These are phyloP conservation scores for Seminavis robusta DNA, from an alignment of 108 stramenopile genomes.

Conservation along the genomic window DNA sequence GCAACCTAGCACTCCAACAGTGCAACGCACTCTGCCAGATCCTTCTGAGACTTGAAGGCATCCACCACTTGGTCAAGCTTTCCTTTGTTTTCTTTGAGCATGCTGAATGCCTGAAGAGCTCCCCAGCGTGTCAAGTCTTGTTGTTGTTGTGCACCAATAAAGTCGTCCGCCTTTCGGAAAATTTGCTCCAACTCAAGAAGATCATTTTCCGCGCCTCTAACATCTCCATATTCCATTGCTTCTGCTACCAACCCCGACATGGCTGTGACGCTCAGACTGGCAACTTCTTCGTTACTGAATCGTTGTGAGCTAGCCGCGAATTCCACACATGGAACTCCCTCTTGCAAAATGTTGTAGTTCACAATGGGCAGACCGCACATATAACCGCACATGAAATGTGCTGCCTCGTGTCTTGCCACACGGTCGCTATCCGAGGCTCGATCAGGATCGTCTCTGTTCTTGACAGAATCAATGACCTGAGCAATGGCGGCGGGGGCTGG, in stretches of 20 bases:
- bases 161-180: slow-evolving; percentile 60
- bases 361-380: slow-evolving; percentile 77
- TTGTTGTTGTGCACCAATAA: slow-evolving; percentile 82
- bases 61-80: slow-evolving; percentile 61
- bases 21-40: slow-evolving; percentile 69
- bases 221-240: slow-evolving; percentile 59
- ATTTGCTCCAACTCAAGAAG: slow-evolving; percentile 65
- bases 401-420: slow-evolving; percentile 79
- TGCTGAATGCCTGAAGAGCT: slow-evolving; percentile 54
- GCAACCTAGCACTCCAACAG: slow-evolving; percentile 39
- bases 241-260: slow-evolving; percentile 83
- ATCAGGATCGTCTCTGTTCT: slow-evolving; percentile 34
- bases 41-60: slow-evolving; percentile 60
- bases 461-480: slow-evolving; percentile 33
- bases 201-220: slow-evolving; percentile 68
- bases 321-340: slow-evolving; percentile 70
- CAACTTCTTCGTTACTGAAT: slow-evolving; percentile 54
- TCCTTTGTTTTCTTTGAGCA: slow-evolving; percentile 53
- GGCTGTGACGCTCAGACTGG: slow-evolving; percentile 66
- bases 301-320: slow-evolving; percentile 44
- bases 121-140: slow-evolving; percentile 89
- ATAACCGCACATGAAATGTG: slow-evolving; percentile 82
- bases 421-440: slow-evolving; percentile 35
- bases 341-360: slow-evolving; percentile 37
- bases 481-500: slow-evolving; percentile 78